phyloP scores from a whole-genome alignment of 2,329 filamentous ascomycete genomes.

The Mycosphaerella sp. region DNA sequence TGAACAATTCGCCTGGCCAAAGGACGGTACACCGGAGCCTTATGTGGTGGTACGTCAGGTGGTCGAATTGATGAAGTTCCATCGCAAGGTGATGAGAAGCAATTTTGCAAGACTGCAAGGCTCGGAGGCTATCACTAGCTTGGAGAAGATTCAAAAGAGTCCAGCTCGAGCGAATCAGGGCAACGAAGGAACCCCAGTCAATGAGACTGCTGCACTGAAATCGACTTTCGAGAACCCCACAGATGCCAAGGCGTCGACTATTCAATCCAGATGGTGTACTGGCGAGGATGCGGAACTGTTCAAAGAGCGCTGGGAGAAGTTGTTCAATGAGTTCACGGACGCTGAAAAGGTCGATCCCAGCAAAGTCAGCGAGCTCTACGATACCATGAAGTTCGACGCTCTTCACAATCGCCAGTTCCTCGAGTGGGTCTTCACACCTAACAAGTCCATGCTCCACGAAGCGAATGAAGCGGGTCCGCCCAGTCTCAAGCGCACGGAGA shows the following conservation, averaged over 20 bases:
- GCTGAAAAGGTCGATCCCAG: slow-evolving; percentile 97
- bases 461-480: slow-evolving; percentile 27
- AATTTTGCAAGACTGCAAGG: slow-evolving; percentile 75
- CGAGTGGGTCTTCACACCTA: slow-evolving; percentile 94
- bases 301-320: slow-evolving; percentile 95
- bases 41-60: slow-evolving; percentile 88
- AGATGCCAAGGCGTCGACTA: slow-evolving; percentile 35
- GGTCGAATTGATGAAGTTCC: slow-evolving; percentile 95
- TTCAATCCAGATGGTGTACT: slow-evolving; percentile 92
- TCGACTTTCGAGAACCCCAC: slow-evolving; percentile 31
- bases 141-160: slow-evolving; percentile 46
- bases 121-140: slow-evolving; percentile 56
- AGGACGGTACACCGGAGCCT: slow-evolving; percentile 84
- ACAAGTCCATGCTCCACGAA: slow-evolving; percentile 69
- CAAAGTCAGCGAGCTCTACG: slow-evolving; percentile 97
- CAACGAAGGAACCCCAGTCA: slow-evolving; percentile 11
- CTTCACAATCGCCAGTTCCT: slow-evolving; percentile 93
- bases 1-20: slow-evolving; percentile 95
- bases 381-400: slow-evolving; percentile 99
- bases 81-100: slow-evolving; percentile 87
- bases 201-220: neutral
- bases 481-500: slow-evolving; percentile 29
- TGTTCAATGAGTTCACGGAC: slow-evolving; percentile 94
- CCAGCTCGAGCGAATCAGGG: slow-evolving; percentile 43
- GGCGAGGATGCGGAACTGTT: slow-evolving; percentile 93